Evolutionary conservation across 768 basidiomycete species (phyloP), one percentile per base, ranked within the genome.

Genomic region (Phlegmacium glaucopus): DNA sequence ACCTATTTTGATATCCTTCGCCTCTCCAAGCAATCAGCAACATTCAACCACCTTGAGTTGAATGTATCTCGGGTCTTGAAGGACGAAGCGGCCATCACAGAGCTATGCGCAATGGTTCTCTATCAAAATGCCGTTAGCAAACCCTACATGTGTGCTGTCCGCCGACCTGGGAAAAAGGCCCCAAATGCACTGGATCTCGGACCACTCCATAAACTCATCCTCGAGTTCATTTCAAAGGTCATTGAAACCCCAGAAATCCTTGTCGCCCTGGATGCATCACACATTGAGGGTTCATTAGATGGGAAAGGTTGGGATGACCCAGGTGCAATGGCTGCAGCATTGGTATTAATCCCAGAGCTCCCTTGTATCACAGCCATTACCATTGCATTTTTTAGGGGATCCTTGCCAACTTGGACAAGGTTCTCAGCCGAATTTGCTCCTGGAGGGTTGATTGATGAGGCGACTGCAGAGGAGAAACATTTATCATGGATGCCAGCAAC

Each of bases 61-160:
- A 32, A 32, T 32, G 30, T 32, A 32, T 13, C 13, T 8, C 8
- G 13, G 30, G 61, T 49, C 2, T 54, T 70, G 4, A 36, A 59
- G 6, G 58, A 64, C 42, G 42, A 34, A 10, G 40, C 54, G 11
- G 68, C 64, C n/a, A 48, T 59, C 13, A 58, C 61, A 2, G 65
- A 68, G 42, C 55, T 69, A 1, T 44, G 37, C 32, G 59, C 49
- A 8, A 40, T 66, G 15, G 43, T 47, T 1, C 28, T 64, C 1
- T 67, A 64, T 37, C 7, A 40, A 12, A 53, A 62, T 37, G 37
- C 51, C 12, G 46, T 69, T 39, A 51, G 44, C 12, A 44, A 58
- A 40, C 65, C 65, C 2, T 66, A 63, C 42, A 52, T 69, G 49
- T 39, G 42, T 9, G 16, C n/a, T 7, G 58, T 65, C 18, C 55